Evolutionary conservation across 441 rosid genomes (phyloP).

Genomic region (Brassica balearica): DNA sequence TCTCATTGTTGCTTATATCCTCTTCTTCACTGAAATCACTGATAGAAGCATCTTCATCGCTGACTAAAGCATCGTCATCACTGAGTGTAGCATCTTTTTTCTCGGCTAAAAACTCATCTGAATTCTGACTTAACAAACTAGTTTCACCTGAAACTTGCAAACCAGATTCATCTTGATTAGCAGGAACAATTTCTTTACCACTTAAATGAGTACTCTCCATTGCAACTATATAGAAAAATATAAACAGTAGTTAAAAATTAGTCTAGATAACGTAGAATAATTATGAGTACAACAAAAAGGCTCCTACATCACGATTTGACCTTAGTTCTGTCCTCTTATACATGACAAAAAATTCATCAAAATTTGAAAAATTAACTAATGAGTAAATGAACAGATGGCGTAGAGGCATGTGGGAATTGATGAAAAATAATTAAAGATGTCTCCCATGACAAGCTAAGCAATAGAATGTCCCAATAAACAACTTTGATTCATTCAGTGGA

Average conservation of each 20-base stretch:
- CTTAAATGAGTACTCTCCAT: no score
- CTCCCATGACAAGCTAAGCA: conserved; percentile 51
- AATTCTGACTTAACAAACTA: conserved; percentile 16
- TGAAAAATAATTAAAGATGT: conserved; percentile 39
- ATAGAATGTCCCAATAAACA: conserved; percentile 28
- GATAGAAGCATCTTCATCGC: neutral
- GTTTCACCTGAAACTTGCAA: no score
- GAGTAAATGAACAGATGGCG: conserved; percentile 26
- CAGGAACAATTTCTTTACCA: no score
- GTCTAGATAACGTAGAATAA: neutral
- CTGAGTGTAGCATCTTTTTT: neutral
- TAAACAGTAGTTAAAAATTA: neutral
- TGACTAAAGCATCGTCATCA: neutral
- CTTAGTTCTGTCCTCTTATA: neutral
- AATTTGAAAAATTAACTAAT: neutral
- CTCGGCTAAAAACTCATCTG: neutral
- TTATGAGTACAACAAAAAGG: neutral
- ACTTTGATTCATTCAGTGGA: conserved; percentile 23
- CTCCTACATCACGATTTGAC: neutral
- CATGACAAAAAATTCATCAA: neutral
- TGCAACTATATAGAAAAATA: no score
- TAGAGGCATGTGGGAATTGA: conserved; percentile 40
- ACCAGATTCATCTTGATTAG: no score
- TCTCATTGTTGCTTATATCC: neutral
- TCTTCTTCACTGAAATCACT: neutral